Base-by-base conservation (phyloP, 2,329 filamentous ascomycete genomes). In the Elsinoe batatas region DNA sequence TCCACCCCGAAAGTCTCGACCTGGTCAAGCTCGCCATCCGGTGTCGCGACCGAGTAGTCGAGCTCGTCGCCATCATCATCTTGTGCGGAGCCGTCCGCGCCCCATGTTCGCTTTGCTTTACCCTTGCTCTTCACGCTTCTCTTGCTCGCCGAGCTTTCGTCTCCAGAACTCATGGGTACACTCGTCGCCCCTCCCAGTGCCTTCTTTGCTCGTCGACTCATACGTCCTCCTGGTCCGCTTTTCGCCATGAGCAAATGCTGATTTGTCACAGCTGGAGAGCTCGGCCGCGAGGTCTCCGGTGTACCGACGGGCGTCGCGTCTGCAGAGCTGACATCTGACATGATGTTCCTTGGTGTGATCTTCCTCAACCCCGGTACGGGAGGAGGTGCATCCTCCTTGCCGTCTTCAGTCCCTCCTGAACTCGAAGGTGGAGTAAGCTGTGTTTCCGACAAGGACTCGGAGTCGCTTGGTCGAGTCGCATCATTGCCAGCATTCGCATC, bases 61-160 rank as follows among this genome's bases (percentile, higher is more conserved):
- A 98, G 77, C 58, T 88, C 82, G 13, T 85, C 78, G 63, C 82
- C 82, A 58, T 88, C 87, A 57, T 85, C 81, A 57, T 89, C 87
- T 66, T 95, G 91, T 5, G 88, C 89, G 62, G 85, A 76, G 3
- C 93, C 93, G 67, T 95, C 88, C 4, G 87, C 88, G 65, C 91
- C 88, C 93, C 93, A 98, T 67, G 87, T 90, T 60, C 93, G 83
- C 64, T 88, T 88, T 69, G 89, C 91, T 76, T 97, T 97, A 7
- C 74, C 76, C 13, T 76, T 72, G 61, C 81, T 82, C 20, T 77
- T 69, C 10, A 44, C 18, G 12, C 46, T 40, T 33, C 50, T 82
- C 22, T 76, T 67, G 63, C 69, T 69, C 15, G 76, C 72, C 5
- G 79, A 72, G 0, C 77, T 78, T 64, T 97, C 93, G 63, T 97